Evolutionary conservation across 495 filamentous ascomycete species (phyloP).

Genomic region (Aspergillus carlsbadensis): DNA sequence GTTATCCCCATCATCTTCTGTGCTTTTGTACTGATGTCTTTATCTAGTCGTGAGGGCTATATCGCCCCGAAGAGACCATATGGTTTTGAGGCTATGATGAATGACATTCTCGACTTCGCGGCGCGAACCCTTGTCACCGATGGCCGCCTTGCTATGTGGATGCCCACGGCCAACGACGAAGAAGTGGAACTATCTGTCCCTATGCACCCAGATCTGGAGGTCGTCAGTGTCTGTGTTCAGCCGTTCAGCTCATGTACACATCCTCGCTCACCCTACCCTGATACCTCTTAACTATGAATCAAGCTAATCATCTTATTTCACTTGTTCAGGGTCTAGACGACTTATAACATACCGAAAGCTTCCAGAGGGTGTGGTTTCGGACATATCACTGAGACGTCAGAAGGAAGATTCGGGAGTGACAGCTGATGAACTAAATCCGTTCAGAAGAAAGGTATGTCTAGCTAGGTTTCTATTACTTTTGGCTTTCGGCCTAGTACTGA

Average conservation of each 20-base stretch:
- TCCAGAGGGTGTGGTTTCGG: slow-evolving; percentile 57
- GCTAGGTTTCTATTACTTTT: neutral
- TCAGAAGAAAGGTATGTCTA: slow-evolving; percentile 58
- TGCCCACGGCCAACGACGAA: slow-evolving; percentile 87
- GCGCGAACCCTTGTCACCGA: slow-evolving; percentile 73
- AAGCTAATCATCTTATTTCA: neutral
- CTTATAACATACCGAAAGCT: slow-evolving; percentile 82
- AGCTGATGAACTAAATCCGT: slow-evolving; percentile 79
- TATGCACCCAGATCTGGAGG: slow-evolving; percentile 69
- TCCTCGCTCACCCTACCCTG: neutral
- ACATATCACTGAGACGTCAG: slow-evolving; percentile 34
- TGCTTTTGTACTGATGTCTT: neutral
- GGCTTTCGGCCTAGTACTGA: neutral
- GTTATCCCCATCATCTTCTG: neutral
- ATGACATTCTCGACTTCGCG: slow-evolving; percentile 84
- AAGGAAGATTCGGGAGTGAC: slow-evolving; percentile 42
- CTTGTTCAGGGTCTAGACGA: slow-evolving; percentile 68
- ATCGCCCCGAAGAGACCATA: slow-evolving; percentile 90
- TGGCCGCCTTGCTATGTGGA: slow-evolving; percentile 90
- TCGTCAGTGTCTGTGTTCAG: slow-evolving; percentile 81
- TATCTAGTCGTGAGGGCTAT: slow-evolving; percentile 65
- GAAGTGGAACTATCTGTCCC: slow-evolving; percentile 72
- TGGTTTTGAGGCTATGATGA: slow-evolving; percentile 83
- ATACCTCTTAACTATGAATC: neutral
- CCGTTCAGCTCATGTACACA: slow-evolving; percentile 78